Percentiles rank a stretch among this genome's conserved stretches.
Conservation (phyloP, 2,329 filamentous ascomycete species). For the Xenoacremonium recifei region DNA sequence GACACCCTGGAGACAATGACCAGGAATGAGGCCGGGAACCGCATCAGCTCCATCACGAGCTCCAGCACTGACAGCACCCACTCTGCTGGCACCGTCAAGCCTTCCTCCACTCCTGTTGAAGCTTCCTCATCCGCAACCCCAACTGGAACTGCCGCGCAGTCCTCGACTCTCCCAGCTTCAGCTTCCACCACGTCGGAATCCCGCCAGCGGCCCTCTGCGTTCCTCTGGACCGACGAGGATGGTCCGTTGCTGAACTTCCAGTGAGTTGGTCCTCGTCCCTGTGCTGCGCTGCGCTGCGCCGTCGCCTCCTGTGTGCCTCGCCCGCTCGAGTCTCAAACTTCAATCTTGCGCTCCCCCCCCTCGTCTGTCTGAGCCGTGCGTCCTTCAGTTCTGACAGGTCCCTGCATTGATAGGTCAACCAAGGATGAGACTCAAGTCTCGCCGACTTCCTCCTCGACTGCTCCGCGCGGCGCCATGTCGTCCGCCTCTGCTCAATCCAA, state of each 20-base stretch:
- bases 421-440: slow-evolving; percentile 47
- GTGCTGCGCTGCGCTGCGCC: slow-evolving; percentile 6
- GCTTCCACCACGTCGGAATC: slow-evolving; percentile 21
- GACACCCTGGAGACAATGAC: slow-evolving; percentile 57
- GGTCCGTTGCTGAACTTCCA: slow-evolving; percentile 23
- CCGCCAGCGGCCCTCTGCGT: slow-evolving; percentile 15
- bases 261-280: slow-evolving; percentile 17
- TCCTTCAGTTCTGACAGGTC: slow-evolving; percentile 16
- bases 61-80: slow-evolving; percentile 62
- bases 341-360: slow-evolving; percentile 10
- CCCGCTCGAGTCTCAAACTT: not conserved
- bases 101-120: slow-evolving; percentile 27
- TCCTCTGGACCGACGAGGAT: slow-evolving; percentile 23
- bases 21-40: slow-evolving; percentile 61
- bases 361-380: slow-evolving; percentile 9
- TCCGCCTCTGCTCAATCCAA: slow-evolving; percentile 16
- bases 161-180: slow-evolving; percentile 28
- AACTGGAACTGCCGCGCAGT: not conserved
- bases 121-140: slow-evolving; percentile 25
- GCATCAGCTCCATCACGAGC: slow-evolving; percentile 48
- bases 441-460: slow-evolving; percentile 45
- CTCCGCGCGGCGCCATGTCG: slow-evolving; percentile 36
- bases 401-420: slow-evolving; percentile 22
- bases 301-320: slow-evolving; percentile 1
- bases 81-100: slow-evolving; percentile 64